Conservation (phyloP, 2,329 filamentous ascomycete genomes). For the Aureobasidium zeae region DNA sequence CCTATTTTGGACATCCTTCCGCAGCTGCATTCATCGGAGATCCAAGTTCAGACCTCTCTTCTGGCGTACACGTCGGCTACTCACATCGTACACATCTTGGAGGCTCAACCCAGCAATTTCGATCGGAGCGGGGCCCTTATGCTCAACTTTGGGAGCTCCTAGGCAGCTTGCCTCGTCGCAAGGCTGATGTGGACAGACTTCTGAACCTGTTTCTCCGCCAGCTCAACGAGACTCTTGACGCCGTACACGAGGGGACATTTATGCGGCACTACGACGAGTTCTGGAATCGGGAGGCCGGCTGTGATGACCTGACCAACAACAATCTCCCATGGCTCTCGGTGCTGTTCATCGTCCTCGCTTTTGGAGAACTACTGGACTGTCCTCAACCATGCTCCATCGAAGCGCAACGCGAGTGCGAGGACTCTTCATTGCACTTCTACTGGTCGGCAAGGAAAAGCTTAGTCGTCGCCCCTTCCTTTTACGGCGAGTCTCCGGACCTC, state of each 20-base stretch:
- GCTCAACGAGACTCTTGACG: background rate
- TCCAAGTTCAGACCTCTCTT: background rate
- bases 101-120: background rate
- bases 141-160: background rate
- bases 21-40: background rate
- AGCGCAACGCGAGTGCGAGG: background rate
- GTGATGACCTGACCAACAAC: background rate
- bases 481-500: background rate
- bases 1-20: background rate
- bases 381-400: slow-evolving; percentile 1
- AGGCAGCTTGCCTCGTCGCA: background rate
- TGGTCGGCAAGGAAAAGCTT: background rate
- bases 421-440: background rate
- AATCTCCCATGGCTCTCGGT: background rate
- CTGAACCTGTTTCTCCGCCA: background rate
- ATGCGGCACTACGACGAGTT: slow-evolving; percentile 1
- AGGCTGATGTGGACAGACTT: background rate
- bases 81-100: background rate
- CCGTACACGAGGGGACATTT: background rate
- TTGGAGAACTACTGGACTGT: background rate
- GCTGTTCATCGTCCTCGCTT: background rate
- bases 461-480: background rate
- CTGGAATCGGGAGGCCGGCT: background rate
- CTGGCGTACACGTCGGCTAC: background rate
- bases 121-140: background rate